Conservation (phyloP, 306 rosid genomes). For the Gastrolobium villosum region DNA sequence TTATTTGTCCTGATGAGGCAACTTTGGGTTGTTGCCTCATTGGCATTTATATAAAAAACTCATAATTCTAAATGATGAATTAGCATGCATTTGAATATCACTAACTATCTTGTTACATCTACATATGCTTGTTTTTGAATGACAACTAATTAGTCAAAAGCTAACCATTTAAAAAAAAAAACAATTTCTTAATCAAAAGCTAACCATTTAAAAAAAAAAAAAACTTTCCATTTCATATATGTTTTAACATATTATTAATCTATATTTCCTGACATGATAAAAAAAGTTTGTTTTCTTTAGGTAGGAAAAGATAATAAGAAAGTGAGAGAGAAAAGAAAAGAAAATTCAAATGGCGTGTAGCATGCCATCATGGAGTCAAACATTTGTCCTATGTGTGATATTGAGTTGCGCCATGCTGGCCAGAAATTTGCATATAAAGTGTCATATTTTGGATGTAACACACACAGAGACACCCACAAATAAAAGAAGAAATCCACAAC, state of each 20-base stretch:
- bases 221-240: background rate
- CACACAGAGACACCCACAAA: conserved; percentile 47
- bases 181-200: conserved; percentile 4
- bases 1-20: conserved; percentile 1
- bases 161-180: background rate
- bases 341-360: conserved; percentile 9
- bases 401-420: conserved; percentile 39
- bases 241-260: background rate
- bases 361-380: conserved; percentile 31
- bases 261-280: background rate
- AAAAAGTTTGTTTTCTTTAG: background rate
- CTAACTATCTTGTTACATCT: background rate
- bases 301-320: conserved; percentile 21
- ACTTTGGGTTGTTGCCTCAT: conserved; percentile 24
- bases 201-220: background rate
- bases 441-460: conserved; percentile 51
- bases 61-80: background rate
- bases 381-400: conserved; percentile 43
- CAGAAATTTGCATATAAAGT: conserved; percentile 16
- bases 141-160: conserved; percentile 7
- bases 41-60: background rate
- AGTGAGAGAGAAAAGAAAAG: background rate
- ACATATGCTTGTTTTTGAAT: background rate
- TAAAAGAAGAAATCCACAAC: conserved; percentile 32
- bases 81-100: conserved; percentile 1